Conservation (phyloP, 2,329 filamentous ascomycete species). For the Fusarium denticulatum region DNA sequence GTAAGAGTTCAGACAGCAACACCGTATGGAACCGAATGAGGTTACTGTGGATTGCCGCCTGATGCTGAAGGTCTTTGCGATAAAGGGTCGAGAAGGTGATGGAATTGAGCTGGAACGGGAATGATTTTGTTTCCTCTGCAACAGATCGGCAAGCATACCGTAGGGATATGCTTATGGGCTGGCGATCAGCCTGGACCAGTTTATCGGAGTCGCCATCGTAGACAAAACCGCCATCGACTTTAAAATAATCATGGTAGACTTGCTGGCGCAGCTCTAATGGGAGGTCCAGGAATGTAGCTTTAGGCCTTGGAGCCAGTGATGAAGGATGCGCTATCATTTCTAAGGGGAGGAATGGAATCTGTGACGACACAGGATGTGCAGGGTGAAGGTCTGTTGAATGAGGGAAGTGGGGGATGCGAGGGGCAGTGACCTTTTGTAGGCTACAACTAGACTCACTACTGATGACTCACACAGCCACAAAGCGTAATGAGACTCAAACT, state of each 20-base stretch:
- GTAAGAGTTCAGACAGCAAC: background rate
- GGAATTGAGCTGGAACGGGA: background rate
- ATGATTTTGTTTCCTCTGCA: background rate
- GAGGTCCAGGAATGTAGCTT: background rate
- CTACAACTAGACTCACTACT: background rate
- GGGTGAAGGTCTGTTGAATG: background rate
- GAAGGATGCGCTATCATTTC: background rate
- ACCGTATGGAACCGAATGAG: background rate
- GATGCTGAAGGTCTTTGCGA: background rate
- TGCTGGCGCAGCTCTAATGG: background rate
- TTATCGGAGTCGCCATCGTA: background rate
- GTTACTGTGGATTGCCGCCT: background rate
- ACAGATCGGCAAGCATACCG: background rate
- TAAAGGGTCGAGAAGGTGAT: background rate
- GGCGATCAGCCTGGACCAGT: background rate
- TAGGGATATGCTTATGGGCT: background rate
- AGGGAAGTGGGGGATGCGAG: background rate
- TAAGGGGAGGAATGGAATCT: background rate
- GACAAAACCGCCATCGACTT: background rate
- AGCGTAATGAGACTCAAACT: background rate
- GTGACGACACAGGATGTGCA: background rate
- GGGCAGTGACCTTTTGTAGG: background rate
- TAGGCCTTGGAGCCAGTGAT: accelerated
- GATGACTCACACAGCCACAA: background rate
- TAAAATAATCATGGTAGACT: background rate